A percentile compares a stretch with the other conserved stretches of the same genome.
Evolutionary conservation across 2,329 filamentous ascomycete genomes (phyloP).

Genomic region (Colletotrichum chlorophyti): DNA sequence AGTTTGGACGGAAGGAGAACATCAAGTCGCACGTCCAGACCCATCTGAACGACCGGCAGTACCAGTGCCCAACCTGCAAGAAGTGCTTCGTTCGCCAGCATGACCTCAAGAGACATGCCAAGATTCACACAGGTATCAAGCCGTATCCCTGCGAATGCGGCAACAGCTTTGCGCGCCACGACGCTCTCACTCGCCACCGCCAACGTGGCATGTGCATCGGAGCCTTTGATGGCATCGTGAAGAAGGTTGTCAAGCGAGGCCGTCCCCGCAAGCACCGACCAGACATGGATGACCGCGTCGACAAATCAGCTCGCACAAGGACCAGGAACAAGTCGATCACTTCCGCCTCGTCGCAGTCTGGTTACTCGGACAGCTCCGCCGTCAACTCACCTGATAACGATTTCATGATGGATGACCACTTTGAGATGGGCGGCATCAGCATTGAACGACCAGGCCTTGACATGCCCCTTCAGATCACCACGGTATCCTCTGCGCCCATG

Average conservation of each 20-base stretch:
- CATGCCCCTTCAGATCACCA: slow-evolving; percentile 36
- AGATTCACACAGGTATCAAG: slow-evolving; percentile 96
- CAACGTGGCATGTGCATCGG: slow-evolving; percentile 97
- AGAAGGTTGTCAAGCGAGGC: slow-evolving; percentile 68
- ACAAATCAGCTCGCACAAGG: slow-evolving; percentile 63
- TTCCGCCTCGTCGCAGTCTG: slow-evolving; percentile 58
- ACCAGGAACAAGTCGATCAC: slow-evolving; percentile 62
- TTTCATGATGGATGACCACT: slow-evolving; percentile 48
- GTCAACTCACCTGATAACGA: slow-evolving; percentile 59
- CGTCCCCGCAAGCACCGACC: slow-evolving; percentile 68
- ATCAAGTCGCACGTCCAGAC: slow-evolving; percentile 99
- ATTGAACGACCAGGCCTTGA: slow-evolving; percentile 24
- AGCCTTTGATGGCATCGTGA: slow-evolving; percentile 80
- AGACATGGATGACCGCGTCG: slow-evolving; percentile 60
- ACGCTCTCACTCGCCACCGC: slow-evolving; percentile 91
- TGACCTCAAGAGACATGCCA: slow-evolving; percentile 94
- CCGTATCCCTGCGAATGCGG: slow-evolving; percentile 94
- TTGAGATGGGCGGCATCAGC: slow-evolving; percentile 50
- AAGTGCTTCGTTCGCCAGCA: slow-evolving; percentile 98
- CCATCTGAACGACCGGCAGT: slow-evolving; percentile 94
- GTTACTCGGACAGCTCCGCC: slow-evolving; percentile 63
- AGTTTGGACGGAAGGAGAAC: slow-evolving; percentile 97
- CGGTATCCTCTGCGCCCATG: slow-evolving; percentile 56
- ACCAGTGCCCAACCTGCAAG: slow-evolving; percentile 88
- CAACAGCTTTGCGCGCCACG: slow-evolving; percentile 92